These are phyloP conservation scores for Apiospora pterosperma DNA, from an alignment of 2,329 filamentous ascomycete species.

Conservation along the genomic window DNA sequence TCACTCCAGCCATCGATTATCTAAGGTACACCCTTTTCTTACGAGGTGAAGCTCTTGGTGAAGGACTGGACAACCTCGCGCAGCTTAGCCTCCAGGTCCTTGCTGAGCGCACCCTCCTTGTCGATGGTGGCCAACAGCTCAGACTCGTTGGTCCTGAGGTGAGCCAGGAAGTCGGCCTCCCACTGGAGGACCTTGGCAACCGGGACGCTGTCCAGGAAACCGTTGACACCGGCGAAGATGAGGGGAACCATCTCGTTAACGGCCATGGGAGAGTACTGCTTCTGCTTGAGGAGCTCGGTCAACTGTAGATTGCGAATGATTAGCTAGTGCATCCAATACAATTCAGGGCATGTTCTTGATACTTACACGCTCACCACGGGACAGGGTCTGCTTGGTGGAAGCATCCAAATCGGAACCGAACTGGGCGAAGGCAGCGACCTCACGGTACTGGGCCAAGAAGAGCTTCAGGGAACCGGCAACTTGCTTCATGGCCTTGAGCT, in stretches of 20 bases:
- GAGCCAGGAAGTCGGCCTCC: constrained; percentile 90
- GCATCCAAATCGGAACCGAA: constrained; percentile 99
- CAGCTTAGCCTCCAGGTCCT: constrained; percentile 82
- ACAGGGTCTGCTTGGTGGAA: constrained; percentile 96
- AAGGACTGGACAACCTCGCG: constrained; percentile 75
- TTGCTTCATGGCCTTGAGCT: constrained; percentile 99
- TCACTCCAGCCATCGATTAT: constrained; percentile 27
- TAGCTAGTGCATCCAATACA: not conserved
- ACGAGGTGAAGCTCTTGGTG: constrained; percentile 85
- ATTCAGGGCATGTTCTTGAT: not conserved
- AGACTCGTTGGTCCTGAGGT: constrained; percentile 87
- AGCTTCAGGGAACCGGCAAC: constrained; percentile 99
- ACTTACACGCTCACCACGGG: constrained; percentile 94
- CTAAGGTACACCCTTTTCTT: constrained; percentile 31
- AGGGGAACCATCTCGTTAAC: constrained; percentile 99
- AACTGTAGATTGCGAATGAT: constrained; percentile 43
- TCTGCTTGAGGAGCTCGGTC: constrained; percentile 99
- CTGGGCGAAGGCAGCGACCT: constrained; percentile 98
- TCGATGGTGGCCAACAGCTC: constrained; percentile 84
- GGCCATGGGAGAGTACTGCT: constrained; percentile 98
- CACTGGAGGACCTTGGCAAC: constrained; percentile 89
- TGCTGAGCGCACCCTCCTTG: constrained; percentile 93
- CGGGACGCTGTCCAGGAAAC: constrained; percentile 83
- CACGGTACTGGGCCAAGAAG: constrained; percentile 99
- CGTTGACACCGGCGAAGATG: constrained; percentile 99